These are phyloP conservation scores for Zizania latifolia DNA, from an alignment of 176 grass and related monocot genomes.

Conservation along the genomic window DNA sequence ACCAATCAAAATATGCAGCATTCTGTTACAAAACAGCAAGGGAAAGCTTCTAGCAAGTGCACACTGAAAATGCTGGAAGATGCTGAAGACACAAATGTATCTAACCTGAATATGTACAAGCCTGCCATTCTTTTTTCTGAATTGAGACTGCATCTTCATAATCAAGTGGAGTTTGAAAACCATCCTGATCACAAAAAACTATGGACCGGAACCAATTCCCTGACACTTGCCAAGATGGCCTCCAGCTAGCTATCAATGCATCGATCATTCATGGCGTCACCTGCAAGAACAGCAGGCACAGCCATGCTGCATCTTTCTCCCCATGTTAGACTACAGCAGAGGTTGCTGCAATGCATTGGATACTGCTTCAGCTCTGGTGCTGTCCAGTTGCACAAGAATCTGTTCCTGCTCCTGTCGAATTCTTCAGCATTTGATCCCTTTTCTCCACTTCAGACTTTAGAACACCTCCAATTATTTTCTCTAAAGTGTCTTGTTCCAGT, in stretches of 20 bases:
- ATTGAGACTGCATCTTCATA: background rate
- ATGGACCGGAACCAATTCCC: background rate
- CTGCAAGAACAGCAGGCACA: background rate
- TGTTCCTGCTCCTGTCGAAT: background rate
- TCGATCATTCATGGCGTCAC: background rate
- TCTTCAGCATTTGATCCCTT: background rate
- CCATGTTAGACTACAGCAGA: background rate
- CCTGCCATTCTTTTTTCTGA: background rate
- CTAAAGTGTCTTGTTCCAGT: background rate
- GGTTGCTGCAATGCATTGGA: background rate
- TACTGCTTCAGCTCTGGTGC: conserved; percentile 19
- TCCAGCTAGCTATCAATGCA: background rate
- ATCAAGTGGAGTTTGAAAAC: background rate
- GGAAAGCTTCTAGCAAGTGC: background rate
- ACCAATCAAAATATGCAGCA: too few species aligned
- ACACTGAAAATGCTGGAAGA: background rate
- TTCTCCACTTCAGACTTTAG: background rate
- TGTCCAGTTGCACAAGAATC: conserved; percentile 13
- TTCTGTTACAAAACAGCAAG: background rate
- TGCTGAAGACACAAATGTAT: background rate
- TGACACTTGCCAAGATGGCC: background rate
- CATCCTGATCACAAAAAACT: background rate
- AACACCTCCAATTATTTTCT: background rate
- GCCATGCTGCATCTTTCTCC: too few species aligned
- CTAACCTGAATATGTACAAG: background rate